These are phyloP conservation scores for Linanthus parryae DNA, from an alignment of 148 eudicot genomes.

Conservation along the genomic window DNA sequence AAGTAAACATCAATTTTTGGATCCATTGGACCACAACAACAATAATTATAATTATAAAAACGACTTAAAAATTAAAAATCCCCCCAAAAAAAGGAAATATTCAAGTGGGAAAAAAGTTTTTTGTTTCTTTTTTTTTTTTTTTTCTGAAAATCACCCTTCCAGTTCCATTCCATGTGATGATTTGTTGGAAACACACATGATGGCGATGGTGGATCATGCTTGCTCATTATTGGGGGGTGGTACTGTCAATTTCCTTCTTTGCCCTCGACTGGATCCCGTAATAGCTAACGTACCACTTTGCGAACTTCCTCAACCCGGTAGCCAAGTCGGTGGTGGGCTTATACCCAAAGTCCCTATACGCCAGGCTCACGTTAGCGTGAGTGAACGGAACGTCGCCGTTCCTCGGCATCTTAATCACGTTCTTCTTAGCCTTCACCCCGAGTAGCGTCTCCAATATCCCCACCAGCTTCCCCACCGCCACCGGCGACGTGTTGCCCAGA, in stretches of 20 bases:
- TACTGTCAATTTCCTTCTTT: slow-evolving; percentile 31
- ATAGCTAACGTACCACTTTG: slow-evolving; percentile 86
- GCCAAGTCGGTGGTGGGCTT: slow-evolving; percentile 81
- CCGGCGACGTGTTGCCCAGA: slow-evolving; percentile 84
- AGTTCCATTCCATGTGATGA: slow-evolving; percentile 20
- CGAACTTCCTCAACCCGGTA: slow-evolving; percentile 81
- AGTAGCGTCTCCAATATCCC: slow-evolving; percentile 54
- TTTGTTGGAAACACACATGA: slow-evolving; percentile 7
- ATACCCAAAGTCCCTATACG: slow-evolving; percentile 68
- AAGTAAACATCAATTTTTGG: not conserved
- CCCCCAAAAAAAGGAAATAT: not conserved
- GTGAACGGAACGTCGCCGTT: slow-evolving; percentile 96
- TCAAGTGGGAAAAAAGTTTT: not conserved
- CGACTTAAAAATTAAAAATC: not conserved
- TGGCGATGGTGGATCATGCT: slow-evolving; percentile 6
- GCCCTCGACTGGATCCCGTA: slow-evolving; percentile 69
- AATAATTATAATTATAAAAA: slow-evolving; percentile 2
- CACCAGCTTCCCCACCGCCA: slow-evolving; percentile 67
- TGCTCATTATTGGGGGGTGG: slow-evolving; percentile 7
- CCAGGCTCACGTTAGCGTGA: slow-evolving; percentile 88
- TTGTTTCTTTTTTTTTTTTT: too few relatives aligned
- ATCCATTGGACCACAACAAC: slow-evolving; percentile 9
- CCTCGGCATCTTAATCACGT: slow-evolving; percentile 77
- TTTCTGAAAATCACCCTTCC: too few relatives aligned
- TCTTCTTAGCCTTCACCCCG: slow-evolving; percentile 66